Base-by-base conservation (phyloP, 176 grass and related monocot species). In the Poa annua region DNA sequence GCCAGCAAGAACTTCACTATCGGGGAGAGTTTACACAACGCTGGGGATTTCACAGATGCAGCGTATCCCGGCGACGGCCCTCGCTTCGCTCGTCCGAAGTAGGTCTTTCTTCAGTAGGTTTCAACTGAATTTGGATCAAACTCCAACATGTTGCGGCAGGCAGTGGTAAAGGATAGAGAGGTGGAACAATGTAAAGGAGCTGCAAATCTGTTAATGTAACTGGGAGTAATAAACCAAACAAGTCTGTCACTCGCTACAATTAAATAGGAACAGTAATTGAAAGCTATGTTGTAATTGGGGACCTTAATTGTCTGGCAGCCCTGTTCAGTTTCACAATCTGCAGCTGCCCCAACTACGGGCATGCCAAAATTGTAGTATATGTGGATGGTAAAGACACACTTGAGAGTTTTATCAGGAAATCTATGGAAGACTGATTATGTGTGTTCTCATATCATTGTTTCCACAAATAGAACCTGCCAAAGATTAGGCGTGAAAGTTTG, bases 311-410 rank as follows among this genome's bases (percentile, higher is more conserved):
- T 35, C 6, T 66, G 32, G 7, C 7, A 2, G 13, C 5, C 12
- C 11, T 64, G 7, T 34, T 64, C 29, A 64, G 32, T 11, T 16
- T 26, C 14, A 65, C 60, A 63, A 63, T 32, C 5, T 63, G 60
- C 57, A 61, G 21, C 57, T 61, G 6, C 61, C 64, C 17, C 34
- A 33, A 3, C 29, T 65, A 17, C 12, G 14, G 62, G 29, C 14
- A 34, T 65, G 29, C 14, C 62, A 65, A 6, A 39, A 68, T 20
- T 16, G 65, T 3, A 68, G 34, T 39, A 39, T 7, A 39, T 70
- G n/a, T 41, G 38, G 66, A 70, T 22, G 66, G 38, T 39, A 68
- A 39, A 68, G 17, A n/a, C 34, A 68, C 29, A 66, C 65, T 68
- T 19, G 10, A 68, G 65, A 36, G 2, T 68, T n/a, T 65, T 34